Percentiles rank a stretch among this genome's conserved stretches.
Conservation (phyloP, 73 alveolate species). For the Blepharisma stoltei region DNA sequence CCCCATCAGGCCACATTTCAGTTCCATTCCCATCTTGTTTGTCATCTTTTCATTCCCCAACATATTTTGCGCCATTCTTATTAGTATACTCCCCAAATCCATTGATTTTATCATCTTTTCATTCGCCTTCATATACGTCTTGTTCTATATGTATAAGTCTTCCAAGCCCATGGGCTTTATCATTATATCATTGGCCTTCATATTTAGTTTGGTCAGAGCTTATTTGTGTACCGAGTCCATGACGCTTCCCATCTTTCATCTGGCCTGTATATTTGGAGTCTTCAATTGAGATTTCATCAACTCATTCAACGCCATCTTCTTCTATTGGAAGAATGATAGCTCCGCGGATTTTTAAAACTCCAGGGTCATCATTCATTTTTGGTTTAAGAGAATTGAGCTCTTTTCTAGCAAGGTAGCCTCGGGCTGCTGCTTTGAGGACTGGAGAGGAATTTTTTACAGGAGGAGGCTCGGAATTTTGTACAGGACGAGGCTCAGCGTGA, state of each 20-base stretch:
- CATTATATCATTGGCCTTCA: constrained; percentile 56
- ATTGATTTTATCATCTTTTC: constrained; percentile 80
- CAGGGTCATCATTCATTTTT: too few species aligned
- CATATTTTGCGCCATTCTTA: constrained; percentile 68
- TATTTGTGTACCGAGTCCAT: constrained; percentile 48
- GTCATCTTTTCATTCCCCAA: constrained; percentile 65
- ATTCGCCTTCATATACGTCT: constrained; percentile 82
- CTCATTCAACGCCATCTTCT: too few species aligned
- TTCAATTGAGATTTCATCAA: too few species aligned
- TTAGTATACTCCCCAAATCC: constrained; percentile 68
- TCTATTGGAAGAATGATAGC: too few species aligned
- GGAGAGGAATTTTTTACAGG: too few species aligned
- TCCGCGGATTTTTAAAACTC: too few species aligned
- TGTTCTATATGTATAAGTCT: constrained; percentile 80
- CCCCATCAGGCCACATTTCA: constrained; percentile 65
- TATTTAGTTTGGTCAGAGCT: constrained; percentile 56
- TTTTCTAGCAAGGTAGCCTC: too few species aligned
- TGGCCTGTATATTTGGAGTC: constrained; percentile 62
- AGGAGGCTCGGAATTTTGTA: too few species aligned
- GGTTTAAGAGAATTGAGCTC: too few species aligned
- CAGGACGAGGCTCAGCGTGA: too few species aligned
- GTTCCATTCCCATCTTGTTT: constrained; percentile 57
- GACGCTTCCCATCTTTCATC: constrained; percentile 70
- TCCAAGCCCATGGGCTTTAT: constrained; percentile 73
- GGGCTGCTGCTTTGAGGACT: too few species aligned